Evolutionary conservation across 116 monocot species (phyloP).

Genomic region (Zostera marina): DNA sequence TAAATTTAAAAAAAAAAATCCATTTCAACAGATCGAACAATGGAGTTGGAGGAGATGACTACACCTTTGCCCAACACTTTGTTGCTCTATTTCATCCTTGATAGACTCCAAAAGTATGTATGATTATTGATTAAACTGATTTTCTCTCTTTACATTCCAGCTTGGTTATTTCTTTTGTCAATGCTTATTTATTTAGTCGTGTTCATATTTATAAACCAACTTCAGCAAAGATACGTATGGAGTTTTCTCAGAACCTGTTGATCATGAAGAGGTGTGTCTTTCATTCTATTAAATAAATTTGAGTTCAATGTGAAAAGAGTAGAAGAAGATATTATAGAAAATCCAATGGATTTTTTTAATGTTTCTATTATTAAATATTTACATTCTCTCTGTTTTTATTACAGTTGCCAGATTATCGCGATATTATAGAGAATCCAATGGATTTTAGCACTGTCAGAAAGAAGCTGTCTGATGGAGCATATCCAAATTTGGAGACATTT

Average conservation of each 20-base stretch:
- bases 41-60: constrained; percentile 21
- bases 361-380: background rate
- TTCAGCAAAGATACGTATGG: constrained; percentile 78
- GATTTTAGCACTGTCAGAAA: constrained; percentile 63
- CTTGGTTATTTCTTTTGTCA: background rate
- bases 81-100: constrained; percentile 78
- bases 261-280: constrained; percentile 45
- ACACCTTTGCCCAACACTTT: constrained; percentile 67
- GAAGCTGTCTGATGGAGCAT: constrained; percentile 38
- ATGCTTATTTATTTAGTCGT: no score
- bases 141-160: background rate
- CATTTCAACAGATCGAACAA: constrained; percentile 21
- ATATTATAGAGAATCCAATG: constrained; percentile 68
- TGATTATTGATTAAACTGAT: background rate
- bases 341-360: constrained; percentile 65
- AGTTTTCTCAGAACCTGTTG: constrained; percentile 72
- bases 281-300: background rate
- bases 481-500: constrained; percentile 46
- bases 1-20: no score
- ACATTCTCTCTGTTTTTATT: background rate
- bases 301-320: background rate
- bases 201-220: background rate
- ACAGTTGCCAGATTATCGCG: constrained; percentile 76
- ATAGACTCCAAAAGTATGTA: constrained; percentile 79
- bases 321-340: constrained; percentile 34